Base-by-base conservation (phyloP, 106 monocot species). In the Gastrodia elata region DNA sequence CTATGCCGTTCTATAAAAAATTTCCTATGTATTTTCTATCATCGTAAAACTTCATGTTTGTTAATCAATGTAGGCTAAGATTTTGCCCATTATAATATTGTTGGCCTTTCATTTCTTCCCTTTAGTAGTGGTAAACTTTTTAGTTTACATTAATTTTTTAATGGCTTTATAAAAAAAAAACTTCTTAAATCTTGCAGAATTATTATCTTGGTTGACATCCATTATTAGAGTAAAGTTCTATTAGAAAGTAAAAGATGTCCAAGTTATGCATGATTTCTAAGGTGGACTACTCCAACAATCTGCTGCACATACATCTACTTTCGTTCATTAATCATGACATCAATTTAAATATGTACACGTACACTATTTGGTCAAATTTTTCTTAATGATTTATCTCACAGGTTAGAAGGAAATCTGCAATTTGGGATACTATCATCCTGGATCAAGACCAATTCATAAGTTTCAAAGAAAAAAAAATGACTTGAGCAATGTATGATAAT, bases 401-500 rank as follows among this genome's bases (percentile, higher is more conserved):
- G 52, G 20, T 52, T 28, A 32, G 32, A 32, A 0, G 32, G 13
- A 61, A 61, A 61, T 61, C n/a, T 14, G 30, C 30, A 14, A 61
- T 9, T 32, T 32, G 61, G 30, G 30, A 28, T 61, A 61, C 13
- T 1, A 61, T 61, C 10, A 61, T 32, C 28, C 6, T 28, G 32
- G 30, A 61, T 32, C 52, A 24, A n/a, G 32, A 14, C 8, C 28
- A 28, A 52, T 52, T 52, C 0, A 52, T 52, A n/a, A 7, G 52
- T 52, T n/a, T n/a, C n/a, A n/a, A n/a, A n/a, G n/a, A 61, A 30
- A 34, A 8, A 20, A 27, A 72, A 48, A 15, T 39, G 71, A 84
- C 88, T 84, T 84, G 65, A 88, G 80, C 75, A 88, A 59, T 7
- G 71, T 83, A 65, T 88, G 88, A 68, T 88, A 88, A 40, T 88